Percentiles rank a stretch among this genome's conserved stretches.
Conservation (phyloP, 306 rosid species). For the Lablab purpureus region DNA sequence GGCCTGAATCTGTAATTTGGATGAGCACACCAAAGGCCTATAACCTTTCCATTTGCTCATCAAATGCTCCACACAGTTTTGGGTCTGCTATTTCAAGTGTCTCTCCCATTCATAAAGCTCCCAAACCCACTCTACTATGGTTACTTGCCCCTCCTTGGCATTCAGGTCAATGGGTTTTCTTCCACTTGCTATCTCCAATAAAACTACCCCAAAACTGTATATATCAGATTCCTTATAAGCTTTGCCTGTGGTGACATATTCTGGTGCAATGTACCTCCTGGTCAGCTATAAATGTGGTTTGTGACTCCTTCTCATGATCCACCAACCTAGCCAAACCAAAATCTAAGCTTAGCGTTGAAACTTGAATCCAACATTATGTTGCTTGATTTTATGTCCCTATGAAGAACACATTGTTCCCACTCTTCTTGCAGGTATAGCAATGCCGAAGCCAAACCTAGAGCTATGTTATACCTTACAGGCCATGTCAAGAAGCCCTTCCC, state of each 20-base stretch:
- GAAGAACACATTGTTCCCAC: conserved; percentile 4
- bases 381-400: conserved; percentile 14
- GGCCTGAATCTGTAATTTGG: conserved; percentile 36
- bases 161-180: neutral
- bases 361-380: conserved; percentile 11
- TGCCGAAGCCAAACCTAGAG: conserved; percentile 12
- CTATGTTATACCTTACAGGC: conserved; percentile 5
- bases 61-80: conserved; percentile 23
- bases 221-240: conserved; percentile 11
- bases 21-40: conserved; percentile 29
- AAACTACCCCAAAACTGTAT: neutral
- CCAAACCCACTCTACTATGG: conserved; percentile 3
- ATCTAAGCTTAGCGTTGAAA: conserved; percentile 4
- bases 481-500: neutral
- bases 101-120: conserved; percentile 1
- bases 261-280: neutral
- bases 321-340: conserved; percentile 10
- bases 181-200: neutral
- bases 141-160: neutral
- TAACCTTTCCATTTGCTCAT: conserved; percentile 36
- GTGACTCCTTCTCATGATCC: conserved; percentile 6
- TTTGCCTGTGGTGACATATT: neutral
- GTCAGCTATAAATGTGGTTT: conserved; percentile 7
- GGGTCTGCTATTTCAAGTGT: neutral
- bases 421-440: conserved; percentile 9